Evolutionary conservation across 2,329 filamentous ascomycete species (phyloP).

Genomic region (Aspergillus sp.): DNA sequence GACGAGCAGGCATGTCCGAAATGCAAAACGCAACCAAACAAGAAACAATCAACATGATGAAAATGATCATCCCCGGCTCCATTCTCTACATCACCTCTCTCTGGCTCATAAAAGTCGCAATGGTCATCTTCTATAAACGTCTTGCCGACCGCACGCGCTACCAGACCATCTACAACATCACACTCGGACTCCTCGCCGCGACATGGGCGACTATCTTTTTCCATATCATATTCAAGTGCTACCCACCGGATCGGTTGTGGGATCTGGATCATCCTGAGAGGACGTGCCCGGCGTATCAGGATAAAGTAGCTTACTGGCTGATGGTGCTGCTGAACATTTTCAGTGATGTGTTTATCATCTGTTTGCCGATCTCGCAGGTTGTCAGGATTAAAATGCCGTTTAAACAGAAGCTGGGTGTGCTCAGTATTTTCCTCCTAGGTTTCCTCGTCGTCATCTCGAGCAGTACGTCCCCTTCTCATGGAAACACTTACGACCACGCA

Average conservation of each 20-base stretch:
- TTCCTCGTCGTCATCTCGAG: conserved; percentile 13
- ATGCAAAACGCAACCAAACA: conserved; percentile 5
- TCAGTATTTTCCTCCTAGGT: conserved; percentile 14
- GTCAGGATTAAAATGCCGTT: conserved; percentile 11
- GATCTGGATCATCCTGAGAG: conserved; percentile 2
- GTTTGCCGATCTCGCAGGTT: conserved; percentile 15
- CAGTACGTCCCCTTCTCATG: conserved; percentile 7
- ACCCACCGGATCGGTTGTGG: conserved; percentile 9
- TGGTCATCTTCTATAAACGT: conserved; percentile 18
- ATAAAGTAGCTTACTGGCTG: conserved; percentile 12
- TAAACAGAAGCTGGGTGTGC: conserved; percentile 14
- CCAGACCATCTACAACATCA: conserved; percentile 14
- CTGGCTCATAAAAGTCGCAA: conserved; percentile 15
- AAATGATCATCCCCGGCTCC: conserved; percentile 18
- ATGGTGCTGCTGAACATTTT: conserved; percentile 17
- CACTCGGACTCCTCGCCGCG: conserved; percentile 8
- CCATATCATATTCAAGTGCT: conserved; percentile 17
- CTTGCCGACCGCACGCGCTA: conserved; percentile 15
- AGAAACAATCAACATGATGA: conserved; percentile 12
- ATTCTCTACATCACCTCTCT: conserved; percentile 17
- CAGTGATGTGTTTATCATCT: conserved; percentile 16
- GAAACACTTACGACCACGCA: too few relatives aligned
- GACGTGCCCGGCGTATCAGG: neutral
- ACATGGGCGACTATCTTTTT: conserved; percentile 15
- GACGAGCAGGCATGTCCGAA: conserved; percentile 12